These are phyloP conservation scores for Apostasia ramifera DNA, from an alignment of 106 monocot species.

Conservation along the genomic window DNA sequence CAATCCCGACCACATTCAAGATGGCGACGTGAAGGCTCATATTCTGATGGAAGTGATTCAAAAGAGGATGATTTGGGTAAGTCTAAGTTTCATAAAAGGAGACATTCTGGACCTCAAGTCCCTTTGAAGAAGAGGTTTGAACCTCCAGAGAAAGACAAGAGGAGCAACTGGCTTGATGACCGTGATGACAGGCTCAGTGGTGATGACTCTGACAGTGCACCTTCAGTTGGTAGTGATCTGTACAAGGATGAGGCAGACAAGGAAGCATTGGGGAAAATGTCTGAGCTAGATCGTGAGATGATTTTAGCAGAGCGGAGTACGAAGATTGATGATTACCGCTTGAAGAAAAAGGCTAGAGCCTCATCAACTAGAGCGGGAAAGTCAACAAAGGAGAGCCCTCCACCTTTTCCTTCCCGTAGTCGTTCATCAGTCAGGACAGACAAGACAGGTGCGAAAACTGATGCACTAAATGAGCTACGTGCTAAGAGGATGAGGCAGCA, in stretches of 20 bases:
- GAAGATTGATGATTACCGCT: conserved; percentile 50
- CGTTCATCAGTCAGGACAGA: conserved; percentile 52
- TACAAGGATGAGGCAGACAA: conserved; percentile 87
- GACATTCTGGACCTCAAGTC: conserved; percentile 32
- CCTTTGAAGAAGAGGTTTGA: conserved; percentile 57
- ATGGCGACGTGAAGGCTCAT: conserved; percentile 29
- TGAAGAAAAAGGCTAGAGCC: conserved; percentile 65
- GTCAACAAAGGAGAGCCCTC: conserved; percentile 37
- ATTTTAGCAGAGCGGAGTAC: conserved; percentile 67
- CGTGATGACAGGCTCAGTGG: conserved; percentile 33
- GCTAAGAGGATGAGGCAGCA: conserved; percentile 73
- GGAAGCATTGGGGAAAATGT: conserved; percentile 55
- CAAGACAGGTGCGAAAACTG: conserved; percentile 46
- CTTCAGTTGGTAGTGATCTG: conserved; percentile 76
- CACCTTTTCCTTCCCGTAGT: conserved; percentile 31
- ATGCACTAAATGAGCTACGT: conserved; percentile 63
- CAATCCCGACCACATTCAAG: conserved; percentile 23
- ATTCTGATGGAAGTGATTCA: conserved; percentile 55
- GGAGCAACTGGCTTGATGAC: conserved; percentile 20
- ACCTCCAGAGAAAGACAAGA: conserved; percentile 34
- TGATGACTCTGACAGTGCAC: conserved; percentile 66
- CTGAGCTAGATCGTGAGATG: conserved; percentile 84
- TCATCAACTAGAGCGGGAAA: conserved; percentile 48
- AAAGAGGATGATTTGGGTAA: conserved; percentile 49
- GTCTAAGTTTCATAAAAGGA: conserved; percentile 25